A percentile compares a stretch with the other conserved stretches of the same genome.
These are phyloP conservation scores for Clonostachys byssicola DNA, from an alignment of 2,329 filamentous ascomycete genomes.

Conservation along the genomic window DNA sequence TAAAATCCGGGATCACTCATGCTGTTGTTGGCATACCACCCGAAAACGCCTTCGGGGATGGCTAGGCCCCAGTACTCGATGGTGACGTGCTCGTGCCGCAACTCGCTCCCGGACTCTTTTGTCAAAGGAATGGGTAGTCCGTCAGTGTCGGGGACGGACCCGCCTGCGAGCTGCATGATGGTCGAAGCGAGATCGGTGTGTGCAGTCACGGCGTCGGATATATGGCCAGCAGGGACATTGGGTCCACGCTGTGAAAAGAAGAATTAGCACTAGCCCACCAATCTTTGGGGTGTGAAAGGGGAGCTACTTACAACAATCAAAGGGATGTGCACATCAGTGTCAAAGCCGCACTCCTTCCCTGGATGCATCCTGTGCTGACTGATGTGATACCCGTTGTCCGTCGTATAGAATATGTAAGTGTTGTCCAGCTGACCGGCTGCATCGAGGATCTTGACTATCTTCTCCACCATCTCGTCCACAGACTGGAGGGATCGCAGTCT, in stretches of 20 bases:
- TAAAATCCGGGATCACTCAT: background rate
- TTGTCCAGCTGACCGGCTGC: constrained; percentile 23
- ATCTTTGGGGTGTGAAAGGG: constrained; percentile 10
- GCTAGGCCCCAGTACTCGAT: constrained; percentile 44
- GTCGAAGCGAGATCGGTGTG: constrained; percentile 53
- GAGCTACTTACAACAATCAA: constrained; percentile 25
- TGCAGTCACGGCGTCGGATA: constrained; percentile 32
- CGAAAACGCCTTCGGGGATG: constrained; percentile 2
- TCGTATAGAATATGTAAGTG: constrained; percentile 46
- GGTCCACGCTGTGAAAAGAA: constrained; percentile 35
- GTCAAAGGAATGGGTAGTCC: constrained; percentile 36
- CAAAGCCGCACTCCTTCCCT: constrained; percentile 46
- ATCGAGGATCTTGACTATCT: constrained; percentile 23
- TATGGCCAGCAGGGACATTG: constrained; percentile 28
- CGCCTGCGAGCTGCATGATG: constrained; percentile 31
- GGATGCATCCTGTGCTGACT: constrained; percentile 46
- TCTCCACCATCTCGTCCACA: constrained; percentile 37
- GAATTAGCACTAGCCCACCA: too few species aligned
- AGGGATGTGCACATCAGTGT: constrained; percentile 48
- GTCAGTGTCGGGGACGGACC: constrained; percentile 30
- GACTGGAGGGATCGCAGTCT: constrained; percentile 35
- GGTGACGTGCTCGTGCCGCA: constrained; percentile 39
- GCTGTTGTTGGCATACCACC: background rate
- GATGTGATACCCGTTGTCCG: constrained; percentile 51
- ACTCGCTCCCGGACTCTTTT: background rate